A percentile compares a stretch with the other conserved stretches of the same genome.
Conservation (phyloP, 148 eudicot genomes). For the Amaranthus hypochondriacus region DNA sequence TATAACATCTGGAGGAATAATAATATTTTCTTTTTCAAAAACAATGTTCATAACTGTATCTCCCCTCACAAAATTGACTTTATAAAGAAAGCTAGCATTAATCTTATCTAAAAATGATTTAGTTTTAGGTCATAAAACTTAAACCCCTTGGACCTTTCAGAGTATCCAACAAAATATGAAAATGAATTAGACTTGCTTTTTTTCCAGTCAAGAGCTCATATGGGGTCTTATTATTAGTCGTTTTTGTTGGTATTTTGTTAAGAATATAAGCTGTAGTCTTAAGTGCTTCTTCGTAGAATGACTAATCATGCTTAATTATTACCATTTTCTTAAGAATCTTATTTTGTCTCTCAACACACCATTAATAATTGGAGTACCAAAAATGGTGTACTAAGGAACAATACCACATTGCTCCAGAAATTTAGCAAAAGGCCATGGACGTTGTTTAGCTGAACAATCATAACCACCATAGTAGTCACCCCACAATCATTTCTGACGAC, state of each 20-base stretch:
- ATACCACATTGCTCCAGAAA: not conserved
- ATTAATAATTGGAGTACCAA: slow-evolving; percentile 9
- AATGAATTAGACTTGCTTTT: slow-evolving; percentile 9
- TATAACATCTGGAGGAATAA: no score
- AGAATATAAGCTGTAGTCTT: slow-evolving; percentile 13
- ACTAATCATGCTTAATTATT: slow-evolving; percentile 6
- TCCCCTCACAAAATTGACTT: no score
- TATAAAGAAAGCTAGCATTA: no score
- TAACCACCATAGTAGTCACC: slow-evolving; percentile 11
- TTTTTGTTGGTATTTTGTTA: slow-evolving; percentile 6
- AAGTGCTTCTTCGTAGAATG: not conserved
- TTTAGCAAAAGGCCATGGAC: slow-evolving; percentile 1
- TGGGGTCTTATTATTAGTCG: not conserved
- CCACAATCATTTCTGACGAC: not conserved
- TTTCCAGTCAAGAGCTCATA: not conserved
- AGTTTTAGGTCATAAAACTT: no score
- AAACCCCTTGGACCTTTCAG: slow-evolving; percentile 1
- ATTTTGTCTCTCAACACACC: slow-evolving; percentile 11
- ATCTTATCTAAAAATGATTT: no score
- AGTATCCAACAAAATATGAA: slow-evolving; percentile 11
- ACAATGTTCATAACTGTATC: no score
- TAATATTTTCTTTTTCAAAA: no score
- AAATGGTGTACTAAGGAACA: slow-evolving; percentile 10
- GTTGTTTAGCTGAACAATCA: slow-evolving; percentile 5
- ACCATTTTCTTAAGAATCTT: slow-evolving; percentile 8